phyloP scores from a whole-genome alignment of 345 rosid species.

The Syzygium aromaticum region DNA sequence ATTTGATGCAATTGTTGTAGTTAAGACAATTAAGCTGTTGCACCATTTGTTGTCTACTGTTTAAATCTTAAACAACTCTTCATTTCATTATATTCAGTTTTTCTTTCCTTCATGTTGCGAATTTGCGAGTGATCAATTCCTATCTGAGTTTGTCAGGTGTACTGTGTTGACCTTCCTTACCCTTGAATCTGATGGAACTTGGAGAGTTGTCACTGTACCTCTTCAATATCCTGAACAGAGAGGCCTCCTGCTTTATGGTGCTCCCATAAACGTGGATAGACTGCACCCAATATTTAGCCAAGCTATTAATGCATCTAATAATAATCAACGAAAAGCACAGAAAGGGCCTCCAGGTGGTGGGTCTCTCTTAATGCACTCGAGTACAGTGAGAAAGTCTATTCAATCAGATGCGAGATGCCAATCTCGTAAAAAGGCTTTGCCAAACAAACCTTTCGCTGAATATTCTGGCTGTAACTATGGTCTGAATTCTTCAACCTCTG shows the following conservation, averaged over 20 bases:
- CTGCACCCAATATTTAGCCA: conserved; percentile 6
- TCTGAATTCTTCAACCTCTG: conserved; percentile 8
- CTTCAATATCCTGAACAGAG: conserved; percentile 16
- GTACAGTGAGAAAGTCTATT: conserved; percentile 9
- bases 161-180: conserved; percentile 19
- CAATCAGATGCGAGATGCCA: conserved; percentile 16
- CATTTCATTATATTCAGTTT: background rate
- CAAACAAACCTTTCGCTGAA: background rate
- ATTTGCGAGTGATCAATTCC: background rate
- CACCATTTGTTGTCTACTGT: background rate
- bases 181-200: conserved; percentile 19
- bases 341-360: conserved; percentile 11
- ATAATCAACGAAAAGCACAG: background rate
- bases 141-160: conserved; percentile 7
- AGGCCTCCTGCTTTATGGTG: conserved; percentile 12
- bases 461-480: conserved; percentile 1
- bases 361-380: conserved; percentile 6
- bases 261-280: conserved; percentile 24
- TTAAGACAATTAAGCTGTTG: background rate
- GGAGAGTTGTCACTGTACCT: conserved; percentile 25
- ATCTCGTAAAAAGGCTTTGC: conserved; percentile 11
- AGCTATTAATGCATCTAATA: background rate
- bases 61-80: background rate
- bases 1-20: background rate
- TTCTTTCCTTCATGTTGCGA: background rate